Evolutionary conservation across 441 rosid genomes (phyloP).

Genomic region (Adansonia gregorii): DNA sequence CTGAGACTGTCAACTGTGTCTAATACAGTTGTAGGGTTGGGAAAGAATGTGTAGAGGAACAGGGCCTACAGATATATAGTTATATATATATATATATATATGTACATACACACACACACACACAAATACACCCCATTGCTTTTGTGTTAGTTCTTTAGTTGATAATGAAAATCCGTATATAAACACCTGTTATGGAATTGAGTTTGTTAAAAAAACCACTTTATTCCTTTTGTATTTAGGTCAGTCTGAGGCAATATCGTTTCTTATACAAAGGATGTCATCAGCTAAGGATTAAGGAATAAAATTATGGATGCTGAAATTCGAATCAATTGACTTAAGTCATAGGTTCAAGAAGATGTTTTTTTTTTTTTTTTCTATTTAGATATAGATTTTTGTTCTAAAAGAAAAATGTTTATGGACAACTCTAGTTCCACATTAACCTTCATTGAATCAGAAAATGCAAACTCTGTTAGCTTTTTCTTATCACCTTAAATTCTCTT

Average conservation of each 20-base stretch:
- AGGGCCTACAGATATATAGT: not conserved
- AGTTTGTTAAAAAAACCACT: constrained; percentile 2
- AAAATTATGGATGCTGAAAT: no score
- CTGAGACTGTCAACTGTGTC: not conserved
- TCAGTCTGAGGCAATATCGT: constrained; percentile 12
- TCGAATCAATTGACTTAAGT: no score
- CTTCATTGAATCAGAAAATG: constrained; percentile 38
- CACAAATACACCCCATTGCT: no score
- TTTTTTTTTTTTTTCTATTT: no score
- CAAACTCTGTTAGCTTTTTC: not conserved
- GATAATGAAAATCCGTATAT: not conserved
- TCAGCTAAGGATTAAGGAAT: no score
- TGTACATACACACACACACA: no score
- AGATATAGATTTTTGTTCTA: no score
- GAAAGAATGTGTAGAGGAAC: no score
- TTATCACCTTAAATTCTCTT: no score
- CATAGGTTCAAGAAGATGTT: no score
- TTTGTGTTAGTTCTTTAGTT: not conserved
- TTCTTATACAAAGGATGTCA: no score
- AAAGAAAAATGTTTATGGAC: constrained; percentile 41
- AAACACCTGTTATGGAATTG: not conserved
- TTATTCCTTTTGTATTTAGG: not conserved
- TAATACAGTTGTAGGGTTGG: no score
- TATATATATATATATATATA: not conserved
- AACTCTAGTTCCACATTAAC: constrained; percentile 66